Evolutionary conservation across 225 moss, liverwort and hornwort genomes (phyloP).

Genomic region (Ulota crispa): DNA sequence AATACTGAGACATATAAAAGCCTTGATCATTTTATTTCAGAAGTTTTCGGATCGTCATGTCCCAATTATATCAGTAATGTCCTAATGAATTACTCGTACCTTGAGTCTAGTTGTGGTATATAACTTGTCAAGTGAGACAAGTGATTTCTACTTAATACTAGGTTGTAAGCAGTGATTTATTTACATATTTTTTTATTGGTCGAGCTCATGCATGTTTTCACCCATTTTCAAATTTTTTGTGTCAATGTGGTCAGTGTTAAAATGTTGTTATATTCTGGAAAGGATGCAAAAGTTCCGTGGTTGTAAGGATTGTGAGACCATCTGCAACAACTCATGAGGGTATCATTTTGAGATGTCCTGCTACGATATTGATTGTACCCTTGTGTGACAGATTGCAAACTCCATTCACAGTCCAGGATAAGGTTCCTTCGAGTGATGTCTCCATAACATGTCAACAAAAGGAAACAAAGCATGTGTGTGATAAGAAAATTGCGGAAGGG

Average conservation of each 20-base stretch:
- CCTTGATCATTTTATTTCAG: no score
- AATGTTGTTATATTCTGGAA: no score
- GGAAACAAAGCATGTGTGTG: conserved; percentile 16
- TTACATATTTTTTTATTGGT: no score
- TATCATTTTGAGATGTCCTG: neutral
- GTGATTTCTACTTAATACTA: neutral
- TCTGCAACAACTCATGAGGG: neutral
- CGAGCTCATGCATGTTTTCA: no score
- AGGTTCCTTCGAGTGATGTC: neutral
- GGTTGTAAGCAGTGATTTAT: neutral
- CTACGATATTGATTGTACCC: neutral
- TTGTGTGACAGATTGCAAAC: conserved; percentile 30
- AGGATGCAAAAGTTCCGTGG: no score
- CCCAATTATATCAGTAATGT: no score
- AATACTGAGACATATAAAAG: no score
- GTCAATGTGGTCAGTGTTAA: no score
- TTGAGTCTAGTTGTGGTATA: neutral
- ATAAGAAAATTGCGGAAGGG: neutral
- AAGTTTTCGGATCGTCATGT: no score
- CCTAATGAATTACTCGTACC: no score
- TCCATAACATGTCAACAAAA: conserved; percentile 30
- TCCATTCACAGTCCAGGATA: conserved; percentile 10
- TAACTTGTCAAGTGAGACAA: neutral
- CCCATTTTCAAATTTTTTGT: no score
- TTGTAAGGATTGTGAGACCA: neutral